Base-by-base conservation (phyloP, 176 grass and related monocot species). In the Lolium rigidum region DNA sequence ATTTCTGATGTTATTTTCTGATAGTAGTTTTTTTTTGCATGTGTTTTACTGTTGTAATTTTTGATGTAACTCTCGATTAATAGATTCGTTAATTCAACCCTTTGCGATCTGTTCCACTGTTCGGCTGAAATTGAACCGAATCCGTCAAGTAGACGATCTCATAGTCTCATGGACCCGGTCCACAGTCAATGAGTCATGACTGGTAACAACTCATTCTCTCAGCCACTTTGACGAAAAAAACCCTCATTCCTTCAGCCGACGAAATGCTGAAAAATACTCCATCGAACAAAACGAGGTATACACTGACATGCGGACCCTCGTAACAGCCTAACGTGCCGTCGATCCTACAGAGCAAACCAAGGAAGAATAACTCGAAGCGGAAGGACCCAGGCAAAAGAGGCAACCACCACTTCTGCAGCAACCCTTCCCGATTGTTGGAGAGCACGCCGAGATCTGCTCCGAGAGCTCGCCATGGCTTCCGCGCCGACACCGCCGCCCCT, bases 401-500 rank as follows among this genome's bases (percentile, higher is more conserved):
- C 72, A 75, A 75, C 72, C 72, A 75, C 72, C 47, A 26, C 72
- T 75, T 50, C 46, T 4, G 46, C 71, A 51, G 71, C 71, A 74
- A 74, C 46, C 71, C 46, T 74, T 75, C 72, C 72, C 47, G 47
- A 75, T 52, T 31, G 48, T 75, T 75, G 47, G 72, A 75, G 10
- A 76, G 26, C 49, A 76, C 74, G 25, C 74, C 74, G 25, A 76
- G 74, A 76, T 78, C 60, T 61, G 35, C 0, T 26, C 51, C 15
- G 10, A 20, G 20, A 39, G 69, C 72, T 62, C 84, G 80, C 80
- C 70, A 95, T 95, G 93, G 83, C 97, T 61, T 80, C 88, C 50
- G 48, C 94, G 25, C 90, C 90, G 77, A 80, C 80, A 14, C 87
- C 84, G 62, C 86, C 97, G 31, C 86, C 97, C 49, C 84, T 93